phyloP scores from a whole-genome alignment of 306 rosid genomes.

The Dryas drummondii region DNA sequence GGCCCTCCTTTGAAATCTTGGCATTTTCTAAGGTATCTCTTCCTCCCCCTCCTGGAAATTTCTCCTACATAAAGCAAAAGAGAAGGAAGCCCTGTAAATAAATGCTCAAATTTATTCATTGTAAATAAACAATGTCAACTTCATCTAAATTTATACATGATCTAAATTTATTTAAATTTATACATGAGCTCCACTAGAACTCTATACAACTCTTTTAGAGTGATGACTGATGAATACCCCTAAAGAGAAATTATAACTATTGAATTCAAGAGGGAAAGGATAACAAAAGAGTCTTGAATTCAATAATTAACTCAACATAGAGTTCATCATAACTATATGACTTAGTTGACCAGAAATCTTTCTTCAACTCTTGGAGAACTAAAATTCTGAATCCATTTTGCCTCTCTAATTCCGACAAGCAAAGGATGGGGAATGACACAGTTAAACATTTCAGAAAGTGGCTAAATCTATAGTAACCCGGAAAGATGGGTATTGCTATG shows the following conservation, averaged over 20 bases:
- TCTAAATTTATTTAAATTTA: neutral
- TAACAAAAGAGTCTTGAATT: neutral
- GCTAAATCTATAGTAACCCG: neutral
- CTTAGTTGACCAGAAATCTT: neutral
- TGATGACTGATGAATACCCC: neutral
- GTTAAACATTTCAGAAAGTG: neutral
- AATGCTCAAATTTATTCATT: neutral
- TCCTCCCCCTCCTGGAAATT: constrained; percentile 66
- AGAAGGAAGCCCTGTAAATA: neutral
- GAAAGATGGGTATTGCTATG: neutral
- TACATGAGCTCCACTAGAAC: neutral
- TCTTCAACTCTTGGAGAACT: neutral
- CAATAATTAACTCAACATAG: neutral
- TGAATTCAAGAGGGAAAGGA: neutral
- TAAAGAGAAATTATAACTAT: neutral
- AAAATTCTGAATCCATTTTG: neutral
- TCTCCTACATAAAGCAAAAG: constrained; percentile 48
- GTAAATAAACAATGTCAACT: constrained; percentile 15
- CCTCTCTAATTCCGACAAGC: neutral
- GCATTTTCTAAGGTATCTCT: constrained; percentile 47
- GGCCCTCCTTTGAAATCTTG: constrained; percentile 39
- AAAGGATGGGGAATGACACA: neutral
- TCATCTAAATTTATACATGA: neutral
- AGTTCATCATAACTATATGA: neutral
- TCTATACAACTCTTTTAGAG: neutral